Conservation (phyloP, 371 early-diverging fungal genomes). For the Thermomucor indicae-seudaticae region DNA sequence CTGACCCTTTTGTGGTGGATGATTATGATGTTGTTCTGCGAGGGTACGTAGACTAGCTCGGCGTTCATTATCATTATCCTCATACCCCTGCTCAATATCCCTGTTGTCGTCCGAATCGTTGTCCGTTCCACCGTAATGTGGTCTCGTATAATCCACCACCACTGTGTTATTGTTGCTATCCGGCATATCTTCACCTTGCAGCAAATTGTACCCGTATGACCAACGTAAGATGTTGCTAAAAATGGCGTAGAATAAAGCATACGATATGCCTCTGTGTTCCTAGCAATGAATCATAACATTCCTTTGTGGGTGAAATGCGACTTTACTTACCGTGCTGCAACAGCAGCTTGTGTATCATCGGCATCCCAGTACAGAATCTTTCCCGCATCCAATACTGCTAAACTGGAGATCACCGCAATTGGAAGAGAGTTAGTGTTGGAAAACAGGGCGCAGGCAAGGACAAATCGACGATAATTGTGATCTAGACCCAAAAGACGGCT, state of each 20-base stretch:
- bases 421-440: slow-evolving; percentile 73
- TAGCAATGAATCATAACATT: neutral
- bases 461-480: slow-evolving; percentile 55
- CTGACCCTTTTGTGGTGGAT: slow-evolving; percentile 1
- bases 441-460: slow-evolving; percentile 64
- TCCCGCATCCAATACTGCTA: slow-evolving; percentile 63
- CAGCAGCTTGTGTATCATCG: slow-evolving; percentile 56
- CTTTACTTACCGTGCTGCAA: slow-evolving; percentile 54
- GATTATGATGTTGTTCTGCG: neutral
- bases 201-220: slow-evolving; percentile 69
- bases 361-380: slow-evolving; percentile 54
- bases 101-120: neutral
- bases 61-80: neutral
- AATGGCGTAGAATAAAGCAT: slow-evolving; percentile 71
- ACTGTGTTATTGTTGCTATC: neutral
- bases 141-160: neutral
- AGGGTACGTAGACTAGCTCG: neutral
- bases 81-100: no score
- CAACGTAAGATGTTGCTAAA: slow-evolving; percentile 70
- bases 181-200: slow-evolving; percentile 18
- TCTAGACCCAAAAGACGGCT: slow-evolving; percentile 47
- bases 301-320: neutral
- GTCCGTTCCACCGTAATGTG: neutral
- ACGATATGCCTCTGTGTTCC: slow-evolving; percentile 60
- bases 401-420: slow-evolving; percentile 63